Evolutionary conservation across 2,329 filamentous ascomycete genomes (phyloP).

Genomic region (Thermoascus crustaceus): DNA sequence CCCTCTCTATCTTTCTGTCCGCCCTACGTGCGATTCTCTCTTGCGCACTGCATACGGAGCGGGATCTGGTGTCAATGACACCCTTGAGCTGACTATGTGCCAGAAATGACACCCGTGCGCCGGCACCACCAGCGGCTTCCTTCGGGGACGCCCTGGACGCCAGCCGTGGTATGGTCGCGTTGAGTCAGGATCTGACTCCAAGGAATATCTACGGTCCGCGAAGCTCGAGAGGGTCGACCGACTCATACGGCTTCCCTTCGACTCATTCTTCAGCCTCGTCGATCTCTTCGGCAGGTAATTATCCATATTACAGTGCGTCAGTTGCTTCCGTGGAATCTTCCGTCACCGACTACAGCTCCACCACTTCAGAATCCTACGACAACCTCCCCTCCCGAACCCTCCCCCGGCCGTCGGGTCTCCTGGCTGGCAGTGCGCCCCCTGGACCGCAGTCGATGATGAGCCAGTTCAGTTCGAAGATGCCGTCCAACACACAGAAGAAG

Average conservation of each 20-base stretch:
- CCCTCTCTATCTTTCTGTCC: neutral
- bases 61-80: neutral
- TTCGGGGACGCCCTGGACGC: conserved; percentile 89
- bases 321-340: conserved; percentile 61
- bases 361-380: conserved; percentile 74
- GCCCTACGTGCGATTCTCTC: neutral
- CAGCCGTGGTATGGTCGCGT: conserved; percentile 86
- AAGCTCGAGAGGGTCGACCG: conserved; percentile 60
- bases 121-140: conserved; percentile 53
- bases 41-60: neutral
- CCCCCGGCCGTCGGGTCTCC: conserved; percentile 63
- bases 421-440: conserved; percentile 59
- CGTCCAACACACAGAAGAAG: conserved; percentile 95
- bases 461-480: conserved; percentile 94
- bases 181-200: conserved; percentile 86
- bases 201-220: conserved; percentile 77
- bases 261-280: conserved; percentile 89
- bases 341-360: conserved; percentile 88
- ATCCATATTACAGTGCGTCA: conserved; percentile 79
- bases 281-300: conserved; percentile 73
- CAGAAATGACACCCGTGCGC: conserved; percentile 28
- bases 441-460: conserved; percentile 97
- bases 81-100: conserved; percentile 11
- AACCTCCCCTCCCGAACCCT: conserved; percentile 72
- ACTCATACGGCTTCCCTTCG: conserved; percentile 86